Evolutionary conservation across 163 green algal species (phyloP), one percentile per base, ranked within the genome.

Genomic region (Chlorella variabilis): DNA sequence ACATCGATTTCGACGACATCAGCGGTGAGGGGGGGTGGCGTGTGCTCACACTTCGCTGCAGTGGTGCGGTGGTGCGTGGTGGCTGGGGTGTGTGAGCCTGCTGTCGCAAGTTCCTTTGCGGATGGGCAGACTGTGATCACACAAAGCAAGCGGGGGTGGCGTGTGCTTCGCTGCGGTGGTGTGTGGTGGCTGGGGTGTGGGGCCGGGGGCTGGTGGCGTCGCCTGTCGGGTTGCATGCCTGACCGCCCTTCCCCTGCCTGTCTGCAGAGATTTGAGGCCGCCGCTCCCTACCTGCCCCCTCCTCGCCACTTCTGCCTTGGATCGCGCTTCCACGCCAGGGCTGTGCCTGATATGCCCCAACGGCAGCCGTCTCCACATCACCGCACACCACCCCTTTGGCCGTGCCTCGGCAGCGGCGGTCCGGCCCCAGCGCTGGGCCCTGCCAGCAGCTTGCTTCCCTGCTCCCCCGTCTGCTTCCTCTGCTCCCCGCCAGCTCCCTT

Each of bases 1-100:
- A 94, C 90, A 96, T 98, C 86, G 94, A 97, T 83, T 98, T 98
- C 84, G 94, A 97, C 71, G 94, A 97, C 80, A 90, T 86, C 75
- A 58, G 34, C 38, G 73, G 73, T 80, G 54, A 42, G 69, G 45
- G 45, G 45, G 45, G 15, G 45, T 54, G 11, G 45, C n/a, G n/a
- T n/a, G n/a, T n/a, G n/a, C n/a, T n/a, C n/a, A n/a, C n/a, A n/a
- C n/a, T n/a, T n/a, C n/a, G n/a, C n/a, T n/a, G n/a, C n/a, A n/a
- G n/a, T n/a, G n/a, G n/a, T n/a, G n/a, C n/a, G n/a, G n/a, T n/a
- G n/a, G n/a, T n/a, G n/a, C n/a, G n/a, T n/a, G n/a, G n/a, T 73
- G 36, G 63, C 6, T 39, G 29, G 8, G 8, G 11, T 11, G 31
- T 31, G 18, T n/a, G 6, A n/a, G n/a, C n/a, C n/a, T n/a, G n/a